Evolutionary conservation across 768 basidiomycete genomes (phyloP), one percentile per base, ranked within the genome.

Genomic region (Auricularia sp.): DNA sequence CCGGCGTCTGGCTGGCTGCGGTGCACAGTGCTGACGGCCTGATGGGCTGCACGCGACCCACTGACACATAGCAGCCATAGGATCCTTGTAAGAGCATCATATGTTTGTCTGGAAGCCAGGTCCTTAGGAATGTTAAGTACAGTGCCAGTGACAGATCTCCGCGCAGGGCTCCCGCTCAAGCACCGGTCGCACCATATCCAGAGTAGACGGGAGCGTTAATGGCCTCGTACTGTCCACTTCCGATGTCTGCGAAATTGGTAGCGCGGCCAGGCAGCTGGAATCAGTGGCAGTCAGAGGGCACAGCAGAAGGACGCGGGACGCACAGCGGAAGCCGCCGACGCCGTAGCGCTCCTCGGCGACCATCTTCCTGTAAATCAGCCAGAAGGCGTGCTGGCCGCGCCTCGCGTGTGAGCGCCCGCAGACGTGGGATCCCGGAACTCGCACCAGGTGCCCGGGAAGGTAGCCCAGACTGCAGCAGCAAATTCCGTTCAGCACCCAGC

Each of bases 311-410:
- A 54, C 4, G 35, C 58, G n/a, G 47, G 61, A 81, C 91, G 71
- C 71, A 92, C 91, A 94, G 62, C 80, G 74, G 78, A 85, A 94
- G 37, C 88, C 88, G 21, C 89, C 90, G 4, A 72, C 75, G 13
- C 92, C 92, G 70, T 90, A 95, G 51, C 79, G 81, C 70, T 92
- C 90, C 70, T 92, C 89, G 0, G 92, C 93, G 70, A 90, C 81
- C 82, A 92, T 92, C 82, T 88, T 89, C 82, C 82, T 88, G 78
- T 93, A 93, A 65, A 94, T 92, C 63, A 95, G 81, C 89, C 89
- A 93, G 77, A 93, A 92, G 1, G 90, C 89, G 71, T 94, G 91
- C 83, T 84, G 63, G 35, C 3, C 42, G 54, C 47, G 51, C 47
- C 45, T 33, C 7, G 6, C 18, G 3, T 18, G 42, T 62, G 14